Evolutionary conservation across 73 alveolate species (phyloP).

Genomic region (Tetrahymena borealis): DNA sequence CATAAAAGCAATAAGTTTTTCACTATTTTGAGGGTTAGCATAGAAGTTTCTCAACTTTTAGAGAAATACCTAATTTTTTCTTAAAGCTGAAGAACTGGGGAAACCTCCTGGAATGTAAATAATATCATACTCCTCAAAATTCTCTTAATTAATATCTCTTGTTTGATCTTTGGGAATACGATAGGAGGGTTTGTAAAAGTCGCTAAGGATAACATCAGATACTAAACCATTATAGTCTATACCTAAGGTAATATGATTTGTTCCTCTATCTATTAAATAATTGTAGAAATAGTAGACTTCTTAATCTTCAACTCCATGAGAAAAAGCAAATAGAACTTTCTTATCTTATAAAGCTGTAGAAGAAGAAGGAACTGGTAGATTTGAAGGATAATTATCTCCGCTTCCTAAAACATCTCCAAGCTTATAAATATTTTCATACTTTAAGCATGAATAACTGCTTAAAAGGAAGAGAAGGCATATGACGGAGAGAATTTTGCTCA

Average conservation of each 20-base stretch:
- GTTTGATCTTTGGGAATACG: neutral
- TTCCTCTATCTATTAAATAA: neutral
- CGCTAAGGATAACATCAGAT: neutral
- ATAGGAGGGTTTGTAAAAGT: neutral
- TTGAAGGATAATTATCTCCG: neutral
- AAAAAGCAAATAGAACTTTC: neutral
- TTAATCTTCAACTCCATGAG: neutral
- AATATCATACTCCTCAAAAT: neutral
- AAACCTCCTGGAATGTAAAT: neutral
- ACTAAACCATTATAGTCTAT: neutral
- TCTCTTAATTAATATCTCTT: neutral
- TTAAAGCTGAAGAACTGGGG: neutral
- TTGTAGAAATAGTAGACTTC: neutral
- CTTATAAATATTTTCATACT: neutral
- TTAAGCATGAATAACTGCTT: neutral
- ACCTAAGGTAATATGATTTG: neutral
- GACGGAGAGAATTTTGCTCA: no score
- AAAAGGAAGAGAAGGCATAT: neutral
- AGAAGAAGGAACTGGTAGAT: neutral
- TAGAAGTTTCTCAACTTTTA: neutral
- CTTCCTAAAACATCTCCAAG: neutral
- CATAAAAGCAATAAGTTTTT: neutral
- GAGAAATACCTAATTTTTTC: neutral
- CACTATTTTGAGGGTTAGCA: neutral
- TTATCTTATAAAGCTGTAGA: neutral